Conservation (phyloP, 305 asterid genomes). For the Fraxinus baroniana region DNA sequence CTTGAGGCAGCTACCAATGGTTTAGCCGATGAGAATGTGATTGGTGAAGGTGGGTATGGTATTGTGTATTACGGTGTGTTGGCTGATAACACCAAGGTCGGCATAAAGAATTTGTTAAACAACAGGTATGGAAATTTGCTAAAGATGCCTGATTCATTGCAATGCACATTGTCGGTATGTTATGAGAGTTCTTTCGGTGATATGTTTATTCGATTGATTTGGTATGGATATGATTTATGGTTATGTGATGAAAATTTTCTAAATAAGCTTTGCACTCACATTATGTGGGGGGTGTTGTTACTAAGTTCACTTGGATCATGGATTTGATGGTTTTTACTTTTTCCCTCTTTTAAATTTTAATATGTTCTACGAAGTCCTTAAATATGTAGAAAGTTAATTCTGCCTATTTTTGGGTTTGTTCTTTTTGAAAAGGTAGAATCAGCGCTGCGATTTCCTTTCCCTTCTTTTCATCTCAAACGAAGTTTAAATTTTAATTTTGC, state of each 20-base stretch:
- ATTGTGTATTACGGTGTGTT: constrained; percentile 62
- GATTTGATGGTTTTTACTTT: not conserved
- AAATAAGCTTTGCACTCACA: not conserved
- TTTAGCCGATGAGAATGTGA: constrained; percentile 70
- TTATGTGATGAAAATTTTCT: not conserved
- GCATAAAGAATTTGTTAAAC: constrained; percentile 70
- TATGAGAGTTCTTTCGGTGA: not conserved
- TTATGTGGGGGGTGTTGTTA: not conserved
- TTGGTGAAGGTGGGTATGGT: constrained; percentile 85
- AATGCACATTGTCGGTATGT: not conserved
- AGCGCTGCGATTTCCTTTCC: not conserved
- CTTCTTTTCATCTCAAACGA: not conserved
- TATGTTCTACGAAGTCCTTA: not conserved
- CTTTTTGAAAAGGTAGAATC: not conserved
- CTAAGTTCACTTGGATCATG: not conserved
- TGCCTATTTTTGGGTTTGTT: not conserved
- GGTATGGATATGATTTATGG: not conserved
- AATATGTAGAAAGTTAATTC: not conserved
- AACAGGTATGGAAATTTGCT: constrained; percentile 42
- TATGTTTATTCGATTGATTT: not conserved
- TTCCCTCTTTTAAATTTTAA: not conserved
- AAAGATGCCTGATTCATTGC: not conserved
- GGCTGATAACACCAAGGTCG: constrained; percentile 58
- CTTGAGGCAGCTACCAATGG: constrained; percentile 80
- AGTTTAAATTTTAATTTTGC: not conserved